Conservation (phyloP, 2,329 filamentous ascomycete genomes). For the Albophoma yamanashiensis region DNA sequence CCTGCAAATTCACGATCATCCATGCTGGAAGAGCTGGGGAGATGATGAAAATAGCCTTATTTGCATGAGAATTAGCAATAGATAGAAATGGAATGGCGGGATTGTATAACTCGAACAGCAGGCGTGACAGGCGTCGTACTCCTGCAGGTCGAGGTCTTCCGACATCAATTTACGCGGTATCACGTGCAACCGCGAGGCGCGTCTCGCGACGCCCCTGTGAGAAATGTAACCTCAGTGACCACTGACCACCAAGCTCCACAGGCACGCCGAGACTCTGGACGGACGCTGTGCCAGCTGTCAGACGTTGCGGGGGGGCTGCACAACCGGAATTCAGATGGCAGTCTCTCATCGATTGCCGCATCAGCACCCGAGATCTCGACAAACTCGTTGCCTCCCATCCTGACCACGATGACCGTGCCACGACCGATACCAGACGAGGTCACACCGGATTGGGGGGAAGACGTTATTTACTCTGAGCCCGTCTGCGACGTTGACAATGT, state of each 20-base stretch:
- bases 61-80: neutral
- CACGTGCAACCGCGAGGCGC: constrained; percentile 25
- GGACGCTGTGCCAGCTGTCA: neutral
- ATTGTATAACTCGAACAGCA: no score
- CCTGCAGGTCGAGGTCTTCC: neutral
- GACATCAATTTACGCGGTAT: constrained; percentile 19
- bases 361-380: neutral
- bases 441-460: constrained; percentile 14
- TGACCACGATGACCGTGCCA: constrained; percentile 6
- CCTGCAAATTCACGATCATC: neutral
- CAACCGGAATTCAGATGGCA: neutral
- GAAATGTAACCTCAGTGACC: neutral
- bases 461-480: constrained; percentile 35
- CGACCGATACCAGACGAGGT: constrained; percentile 5
- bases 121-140: neutral
- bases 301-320: neutral
- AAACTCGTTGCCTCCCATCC: neutral
- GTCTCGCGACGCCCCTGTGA: constrained; percentile 3
- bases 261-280: neutral
- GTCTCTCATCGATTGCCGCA: no score
- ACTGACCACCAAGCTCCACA: neutral
- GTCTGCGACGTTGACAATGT: constrained; percentile 31
- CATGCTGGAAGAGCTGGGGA: neutral
- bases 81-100: no score
- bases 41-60: no score